These are phyloP conservation scores for Pyrus hybrid DNA, from an alignment of 331 rosid species.

Conservation along the genomic window DNA sequence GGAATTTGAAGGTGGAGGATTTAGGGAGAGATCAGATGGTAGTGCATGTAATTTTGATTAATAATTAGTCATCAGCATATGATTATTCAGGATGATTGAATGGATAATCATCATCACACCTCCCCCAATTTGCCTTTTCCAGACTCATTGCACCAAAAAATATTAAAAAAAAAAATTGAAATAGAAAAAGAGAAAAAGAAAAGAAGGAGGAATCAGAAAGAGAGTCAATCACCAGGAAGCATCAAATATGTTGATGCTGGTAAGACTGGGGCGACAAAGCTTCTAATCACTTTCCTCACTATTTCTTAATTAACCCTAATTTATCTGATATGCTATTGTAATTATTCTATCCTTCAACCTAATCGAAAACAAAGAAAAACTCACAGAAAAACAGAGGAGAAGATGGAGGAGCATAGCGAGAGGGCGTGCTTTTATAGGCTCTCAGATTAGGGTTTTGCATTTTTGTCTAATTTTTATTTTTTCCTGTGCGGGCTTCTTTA, in stretches of 20 bases:
- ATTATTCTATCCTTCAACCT: background rate
- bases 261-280: conserved; percentile 18
- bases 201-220: conserved; percentile 6
- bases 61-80: background rate
- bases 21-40: conserved; percentile 10
- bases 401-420: background rate
- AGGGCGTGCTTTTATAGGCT: background rate
- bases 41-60: conserved; percentile 14
- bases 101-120: conserved; percentile 13
- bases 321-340: too few relatives aligned
- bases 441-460: background rate
- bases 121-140: background rate
- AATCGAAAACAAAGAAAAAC: background rate
- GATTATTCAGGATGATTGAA: conserved; percentile 4
- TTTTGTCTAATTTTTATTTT: background rate
- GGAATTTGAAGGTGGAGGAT: background rate
- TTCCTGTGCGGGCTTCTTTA: background rate
- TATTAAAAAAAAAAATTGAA: background rate
- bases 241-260: background rate
- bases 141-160: background rate
- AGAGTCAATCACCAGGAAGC: conserved; percentile 16
- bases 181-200: background rate
- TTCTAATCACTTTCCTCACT: conserved; percentile 1
- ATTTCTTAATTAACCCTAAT: too few relatives aligned
- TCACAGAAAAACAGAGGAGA: background rate